phyloP scores from a whole-genome alignment of 495 filamentous ascomycete genomes.

The Margaritispora aquatica region DNA sequence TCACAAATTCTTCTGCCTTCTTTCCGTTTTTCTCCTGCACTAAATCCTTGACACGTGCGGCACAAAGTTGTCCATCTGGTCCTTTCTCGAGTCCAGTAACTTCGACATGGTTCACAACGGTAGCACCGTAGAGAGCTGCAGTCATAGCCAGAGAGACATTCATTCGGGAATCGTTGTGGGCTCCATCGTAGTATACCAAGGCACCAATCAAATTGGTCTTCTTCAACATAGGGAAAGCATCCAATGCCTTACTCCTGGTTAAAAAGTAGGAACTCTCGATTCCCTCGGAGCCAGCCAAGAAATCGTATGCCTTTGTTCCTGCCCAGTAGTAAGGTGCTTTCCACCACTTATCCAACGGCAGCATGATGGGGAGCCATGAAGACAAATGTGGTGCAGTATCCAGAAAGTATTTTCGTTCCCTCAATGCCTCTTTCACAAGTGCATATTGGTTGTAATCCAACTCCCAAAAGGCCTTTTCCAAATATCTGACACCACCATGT shows the following conservation, averaged over 20 bases:
- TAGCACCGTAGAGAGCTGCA: conserved; percentile 86
- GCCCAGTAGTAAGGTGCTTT: conserved; percentile 97
- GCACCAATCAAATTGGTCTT: conserved; percentile 80
- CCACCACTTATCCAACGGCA: conserved; percentile 94
- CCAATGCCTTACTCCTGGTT: conserved; percentile 87
- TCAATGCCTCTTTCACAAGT: conserved; percentile 88
- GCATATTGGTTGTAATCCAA: conserved; percentile 94
- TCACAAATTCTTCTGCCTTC: conserved; percentile 54
- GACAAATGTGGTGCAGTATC: conserved; percentile 95
- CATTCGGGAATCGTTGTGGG: conserved; percentile 98
- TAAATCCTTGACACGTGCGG: conserved; percentile 72
- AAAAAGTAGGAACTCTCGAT: conserved; percentile 97
- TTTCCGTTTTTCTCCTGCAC: conserved; percentile 50
- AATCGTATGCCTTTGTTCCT: conserved; percentile 92
- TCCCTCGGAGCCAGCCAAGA: conserved; percentile 89
- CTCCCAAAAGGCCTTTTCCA: conserved; percentile 96
- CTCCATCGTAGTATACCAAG: conserved; percentile 96
- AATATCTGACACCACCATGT: conserved; percentile 91
- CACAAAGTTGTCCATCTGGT: conserved; percentile 67
- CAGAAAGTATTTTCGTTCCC: conserved; percentile 92
- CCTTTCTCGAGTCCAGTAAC: conserved; percentile 82
- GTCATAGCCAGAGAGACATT: conserved; percentile 96
- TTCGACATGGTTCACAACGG: conserved; percentile 89
- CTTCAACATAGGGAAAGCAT: conserved; percentile 97
- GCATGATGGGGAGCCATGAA: conserved; percentile 94